phyloP scores from a whole-genome alignment of 148 eudicot species.

The Polygonum maritimum region DNA sequence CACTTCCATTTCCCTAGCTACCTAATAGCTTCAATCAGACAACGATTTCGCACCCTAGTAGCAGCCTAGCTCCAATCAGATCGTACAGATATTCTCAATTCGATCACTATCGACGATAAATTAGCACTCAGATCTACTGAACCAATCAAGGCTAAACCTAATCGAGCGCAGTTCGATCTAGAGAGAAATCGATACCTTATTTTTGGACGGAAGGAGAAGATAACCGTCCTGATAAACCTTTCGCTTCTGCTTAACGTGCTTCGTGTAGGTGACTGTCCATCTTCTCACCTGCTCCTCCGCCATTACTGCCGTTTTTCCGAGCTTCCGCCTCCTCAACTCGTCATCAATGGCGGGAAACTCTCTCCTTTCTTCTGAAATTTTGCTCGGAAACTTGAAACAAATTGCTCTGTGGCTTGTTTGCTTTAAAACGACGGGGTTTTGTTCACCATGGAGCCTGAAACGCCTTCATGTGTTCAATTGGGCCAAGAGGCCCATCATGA shows the following conservation, averaged over 20 bases:
- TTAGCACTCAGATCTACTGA: background rate
- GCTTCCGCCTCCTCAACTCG: background rate
- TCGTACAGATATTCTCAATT: background rate
- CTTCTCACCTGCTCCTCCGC: constrained; percentile 37
- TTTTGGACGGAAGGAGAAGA: constrained; percentile 37
- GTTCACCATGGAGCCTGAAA: background rate
- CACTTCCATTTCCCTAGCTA: background rate
- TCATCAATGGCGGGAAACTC: constrained; percentile 4
- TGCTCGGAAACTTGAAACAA: background rate
- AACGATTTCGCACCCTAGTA: background rate
- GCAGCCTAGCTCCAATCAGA: background rate
- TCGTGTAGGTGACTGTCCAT: constrained; percentile 80
- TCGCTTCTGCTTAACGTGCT: constrained; percentile 79
- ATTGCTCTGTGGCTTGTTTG: background rate
- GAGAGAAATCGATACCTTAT: constrained; percentile 17
- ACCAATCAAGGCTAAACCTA: background rate
- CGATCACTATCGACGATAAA: background rate
- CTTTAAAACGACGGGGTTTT: background rate
- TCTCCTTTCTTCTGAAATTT: background rate
- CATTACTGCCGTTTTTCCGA: constrained; percentile 16
- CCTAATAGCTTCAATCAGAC: background rate
- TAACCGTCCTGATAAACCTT: constrained; percentile 82
- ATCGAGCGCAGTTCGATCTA: background rate
- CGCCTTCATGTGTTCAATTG: background rate
- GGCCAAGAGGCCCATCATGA: background rate